Evolutionary conservation across 2,329 filamentous ascomycete genomes (phyloP), one percentile per base, ranked within the genome.

Genomic region (Xylariales sp.): DNA sequence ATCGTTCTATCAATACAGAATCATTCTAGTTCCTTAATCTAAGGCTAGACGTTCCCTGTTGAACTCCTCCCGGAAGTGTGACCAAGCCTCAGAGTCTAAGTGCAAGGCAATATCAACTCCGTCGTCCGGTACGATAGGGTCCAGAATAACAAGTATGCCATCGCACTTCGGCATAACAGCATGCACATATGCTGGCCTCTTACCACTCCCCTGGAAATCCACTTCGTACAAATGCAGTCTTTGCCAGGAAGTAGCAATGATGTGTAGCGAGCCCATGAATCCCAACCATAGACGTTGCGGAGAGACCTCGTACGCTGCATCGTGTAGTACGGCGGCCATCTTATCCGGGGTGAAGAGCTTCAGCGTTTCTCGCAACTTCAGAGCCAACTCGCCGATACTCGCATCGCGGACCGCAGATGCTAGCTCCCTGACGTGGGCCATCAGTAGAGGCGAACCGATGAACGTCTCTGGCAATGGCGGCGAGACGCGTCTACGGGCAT

Each of bases 201-300:
- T 47, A 6, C 40, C 31, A 8, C 42, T 39, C 2, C 39, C 36
- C 3, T 45, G 40, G 47, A 74, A 73, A 10, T 69, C 61, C 10
- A 72, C 60, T 27, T 70, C 61, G 14, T 68, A 64, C 7, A 62
- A 50, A 15, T 54, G 55, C 11, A 59, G 41, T 21, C 62, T 50
- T 18, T 61, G 57, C 71, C 70, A 74, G 0, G 62, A 66, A 4
- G 70, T 73, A 3, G 67, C 63, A 3, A 73, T 46, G 1, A 62
- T 47, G 51, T 73, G 69, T 16, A 57, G 52, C 0, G 48, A 43
- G 0, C 70, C 71, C 5, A 71, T 42, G 40, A 73, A 74, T 0
- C 50, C 64, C 44, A 69, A 63, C 71, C 70, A 74, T 12, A 74
- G 46, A 5, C 71, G 58, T 52, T 74, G 70, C 0, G 71, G 70